phyloP scores from a whole-genome alignment of 1,139 yeast genomes.

The Candida smagusa region DNA sequence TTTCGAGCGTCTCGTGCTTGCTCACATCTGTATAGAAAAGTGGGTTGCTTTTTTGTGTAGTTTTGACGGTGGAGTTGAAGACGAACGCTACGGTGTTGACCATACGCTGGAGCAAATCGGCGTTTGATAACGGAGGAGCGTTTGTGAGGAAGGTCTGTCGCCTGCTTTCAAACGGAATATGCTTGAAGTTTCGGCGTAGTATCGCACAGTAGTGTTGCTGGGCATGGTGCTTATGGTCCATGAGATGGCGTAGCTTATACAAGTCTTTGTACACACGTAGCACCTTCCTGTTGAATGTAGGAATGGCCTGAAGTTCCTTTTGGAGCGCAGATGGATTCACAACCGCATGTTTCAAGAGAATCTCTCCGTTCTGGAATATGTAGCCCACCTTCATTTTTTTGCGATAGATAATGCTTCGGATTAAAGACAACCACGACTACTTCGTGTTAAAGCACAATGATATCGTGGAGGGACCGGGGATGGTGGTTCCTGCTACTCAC shows the following conservation, averaged over 20 bases:
- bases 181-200: slow-evolving; percentile 24
- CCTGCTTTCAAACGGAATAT: slow-evolving; percentile 19
- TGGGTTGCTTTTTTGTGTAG: slow-evolving; percentile 12
- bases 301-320: slow-evolving; percentile 9
- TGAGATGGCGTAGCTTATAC: slow-evolving; percentile 28
- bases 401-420: too few relatives aligned
- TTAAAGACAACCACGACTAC: too few relatives aligned
- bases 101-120: slow-evolving; percentile 22
- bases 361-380: slow-evolving; percentile 6
- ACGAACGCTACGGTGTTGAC: slow-evolving; percentile 37
- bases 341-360: slow-evolving; percentile 8
- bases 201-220: slow-evolving; percentile 17
- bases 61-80: slow-evolving; percentile 34
- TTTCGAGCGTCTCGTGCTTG: slow-evolving; percentile 23
- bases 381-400: not conserved
- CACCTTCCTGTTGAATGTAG: slow-evolving; percentile 13
- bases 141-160: slow-evolving; percentile 13
- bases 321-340: slow-evolving; percentile 8
- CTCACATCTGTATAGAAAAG: slow-evolving; percentile 22
- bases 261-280: slow-evolving; percentile 29
- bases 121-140: slow-evolving; percentile 6
- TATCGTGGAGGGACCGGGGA: too few relatives aligned
- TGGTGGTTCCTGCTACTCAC: too few relatives aligned
- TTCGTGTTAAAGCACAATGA: too few relatives aligned
- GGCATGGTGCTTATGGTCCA: slow-evolving; percentile 16